Evolutionary conservation across 371 early-diverging fungal species (phyloP).

Genomic region (Apophysomyces sp.): DNA sequence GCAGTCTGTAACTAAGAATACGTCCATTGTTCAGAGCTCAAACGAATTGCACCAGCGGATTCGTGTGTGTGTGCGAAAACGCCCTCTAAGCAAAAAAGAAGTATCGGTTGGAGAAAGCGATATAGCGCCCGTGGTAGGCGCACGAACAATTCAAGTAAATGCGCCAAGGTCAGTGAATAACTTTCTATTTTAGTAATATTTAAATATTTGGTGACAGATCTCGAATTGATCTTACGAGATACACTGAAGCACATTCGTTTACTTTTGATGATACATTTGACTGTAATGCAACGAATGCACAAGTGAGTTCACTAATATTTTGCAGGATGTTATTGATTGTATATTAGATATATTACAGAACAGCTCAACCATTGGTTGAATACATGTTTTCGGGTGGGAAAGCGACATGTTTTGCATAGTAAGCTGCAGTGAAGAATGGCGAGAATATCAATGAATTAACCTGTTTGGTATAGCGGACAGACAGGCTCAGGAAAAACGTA

Average conservation of each 20-base stretch:
- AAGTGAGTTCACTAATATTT: constrained; percentile 42
- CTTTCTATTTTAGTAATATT: background rate
- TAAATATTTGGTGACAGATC: constrained; percentile 44
- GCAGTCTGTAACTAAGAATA: background rate
- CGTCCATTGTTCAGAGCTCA: background rate
- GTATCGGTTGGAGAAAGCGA: constrained; percentile 73
- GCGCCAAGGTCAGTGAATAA: constrained; percentile 78
- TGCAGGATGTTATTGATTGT: background rate
- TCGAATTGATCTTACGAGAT: constrained; percentile 93
- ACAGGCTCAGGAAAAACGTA: constrained; percentile 97
- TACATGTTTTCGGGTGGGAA: constrained; percentile 95
- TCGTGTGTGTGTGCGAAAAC: constrained; percentile 95
- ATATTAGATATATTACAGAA: constrained; percentile 78
- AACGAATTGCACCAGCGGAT: constrained; percentile 75
- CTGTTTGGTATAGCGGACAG: constrained; percentile 73
- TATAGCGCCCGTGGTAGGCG: constrained; percentile 68
- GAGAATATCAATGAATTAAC: background rate
- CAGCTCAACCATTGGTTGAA: constrained; percentile 92
- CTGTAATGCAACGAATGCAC: constrained; percentile 71
- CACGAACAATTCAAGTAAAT: constrained; percentile 75
- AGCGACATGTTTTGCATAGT: constrained; percentile 99
- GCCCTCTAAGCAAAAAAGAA: constrained; percentile 91
- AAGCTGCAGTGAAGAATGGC: constrained; percentile 17
- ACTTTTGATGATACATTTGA: constrained; percentile 98
- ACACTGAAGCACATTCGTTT: constrained; percentile 93